These are phyloP conservation scores for Chytriomyces sp. DNA, from an alignment of 192 early-diverging fungal species.

Conservation along the genomic window DNA sequence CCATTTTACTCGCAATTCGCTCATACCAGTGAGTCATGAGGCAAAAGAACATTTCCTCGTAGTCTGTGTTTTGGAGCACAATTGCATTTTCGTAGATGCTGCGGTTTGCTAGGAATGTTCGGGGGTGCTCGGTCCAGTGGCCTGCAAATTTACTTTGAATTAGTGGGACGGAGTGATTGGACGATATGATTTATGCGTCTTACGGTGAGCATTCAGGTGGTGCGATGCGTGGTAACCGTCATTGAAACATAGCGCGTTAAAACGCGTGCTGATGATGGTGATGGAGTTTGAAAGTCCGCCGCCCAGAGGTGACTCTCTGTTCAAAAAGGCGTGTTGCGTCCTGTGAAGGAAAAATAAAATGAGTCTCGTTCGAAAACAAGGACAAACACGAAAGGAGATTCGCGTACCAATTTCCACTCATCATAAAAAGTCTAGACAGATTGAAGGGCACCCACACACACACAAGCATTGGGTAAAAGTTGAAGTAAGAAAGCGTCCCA, in stretches of 20 bases:
- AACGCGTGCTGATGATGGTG: conserved; percentile 40
- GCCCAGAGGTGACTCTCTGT: conserved; percentile 37
- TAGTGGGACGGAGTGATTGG: too few species aligned
- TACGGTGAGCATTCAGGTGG: conserved; percentile 49
- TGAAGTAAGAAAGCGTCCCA: conserved; percentile 12
- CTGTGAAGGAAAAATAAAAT: background rate
- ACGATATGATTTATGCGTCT: too few species aligned
- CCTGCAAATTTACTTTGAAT: too few species aligned
- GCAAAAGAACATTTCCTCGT: conserved; percentile 34
- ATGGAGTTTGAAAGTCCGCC: conserved; percentile 44
- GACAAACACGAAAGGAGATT: background rate
- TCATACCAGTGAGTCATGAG: conserved; percentile 45
- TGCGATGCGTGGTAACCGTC: conserved; percentile 58
- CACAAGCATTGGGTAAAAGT: conserved; percentile 34
- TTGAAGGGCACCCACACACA: conserved; percentile 40
- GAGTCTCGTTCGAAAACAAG: background rate
- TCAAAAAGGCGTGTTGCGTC: conserved; percentile 53
- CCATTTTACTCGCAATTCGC: conserved; percentile 31
- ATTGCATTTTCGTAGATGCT: conserved; percentile 41
- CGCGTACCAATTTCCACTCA: conserved; percentile 50
- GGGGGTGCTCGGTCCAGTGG: conserved; percentile 55
- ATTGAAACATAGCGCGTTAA: conserved; percentile 49
- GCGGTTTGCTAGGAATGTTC: conserved; percentile 30
- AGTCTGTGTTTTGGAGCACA: conserved; percentile 42
- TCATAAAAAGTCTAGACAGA: conserved; percentile 47